Base-by-base conservation (phyloP, 1,139 yeast species). In the Trichomonascaceae sp. region DNA sequence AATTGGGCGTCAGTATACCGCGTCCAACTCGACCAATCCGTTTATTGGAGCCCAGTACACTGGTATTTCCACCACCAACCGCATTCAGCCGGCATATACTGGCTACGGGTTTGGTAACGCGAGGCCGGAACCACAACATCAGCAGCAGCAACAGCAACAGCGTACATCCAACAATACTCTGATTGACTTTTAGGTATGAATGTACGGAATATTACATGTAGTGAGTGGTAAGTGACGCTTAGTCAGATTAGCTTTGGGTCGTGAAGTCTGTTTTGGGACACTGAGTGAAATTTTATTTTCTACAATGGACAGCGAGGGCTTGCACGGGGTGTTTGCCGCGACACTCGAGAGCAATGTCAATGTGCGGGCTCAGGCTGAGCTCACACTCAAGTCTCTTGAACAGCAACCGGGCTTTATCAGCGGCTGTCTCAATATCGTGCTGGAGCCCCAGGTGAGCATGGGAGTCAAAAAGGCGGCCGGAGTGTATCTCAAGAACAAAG, bases 91-190 rank as follows among this genome's bases (percentile, higher is more conserved):
- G 5, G 65, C 78, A 1, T 77, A 80, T 49, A 85, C 97, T 3
- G 97, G 97, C 2, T 85, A 76, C 52, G 97, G 97, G 2, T 85
- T 85, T 59, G 97, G 96, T 27, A 85, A 85, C 47, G 72, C 67
- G 33, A 57, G 57, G 44, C 40, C 40, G 17, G 36, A 43, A 25
- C 55, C 56, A 41, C 45, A 51, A 26, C 54, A 46, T 25, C 43
- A 45, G 29, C 46, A 36, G 32, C 35, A 56, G 42, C 45, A 50
- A 27, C 52, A 45, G 26, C 46, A 46, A 30, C 47, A 35, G 35
- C 40, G 34, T n/a, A 31, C 33, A 8, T 33, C 31, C 20, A 34
- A 32, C 30, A 43, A 46, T 37, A 49, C 44, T 33, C 42, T 54
- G 38, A 53, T 53, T 38, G 58, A 53, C 35, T 38, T 53, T 31